Conservation (phyloP, 345 rosid genomes). For the Trapa incisa region DNA sequence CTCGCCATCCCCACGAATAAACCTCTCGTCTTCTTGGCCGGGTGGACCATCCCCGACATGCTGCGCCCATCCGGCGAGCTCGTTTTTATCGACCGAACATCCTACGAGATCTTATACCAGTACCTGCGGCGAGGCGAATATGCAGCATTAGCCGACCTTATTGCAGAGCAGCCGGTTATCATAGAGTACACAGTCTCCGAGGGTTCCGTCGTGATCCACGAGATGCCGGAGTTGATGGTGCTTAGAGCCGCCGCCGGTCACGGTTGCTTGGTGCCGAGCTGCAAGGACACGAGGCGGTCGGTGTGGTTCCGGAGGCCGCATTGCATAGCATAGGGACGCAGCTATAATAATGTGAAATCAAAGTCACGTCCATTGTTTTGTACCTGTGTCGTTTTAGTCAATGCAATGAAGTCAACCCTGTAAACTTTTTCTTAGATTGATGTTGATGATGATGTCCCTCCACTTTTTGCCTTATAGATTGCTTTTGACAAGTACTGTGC, state of each 20-base stretch:
- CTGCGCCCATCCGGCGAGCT: constrained; percentile 10
- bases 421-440: no score
- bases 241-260: constrained; percentile 15
- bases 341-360: neutral
- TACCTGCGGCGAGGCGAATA: constrained; percentile 50
- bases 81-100: constrained; percentile 11
- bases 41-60: constrained; percentile 34
- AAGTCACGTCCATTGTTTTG: no score
- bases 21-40: constrained; percentile 26
- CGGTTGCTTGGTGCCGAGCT: constrained; percentile 29
- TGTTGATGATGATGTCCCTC: no score
- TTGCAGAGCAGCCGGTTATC: constrained; percentile 9
- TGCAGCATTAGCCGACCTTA: constrained; percentile 3
- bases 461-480: no score
- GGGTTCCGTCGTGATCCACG: constrained; percentile 6
- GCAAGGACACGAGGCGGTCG: constrained; percentile 67
- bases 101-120: constrained; percentile 54
- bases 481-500: no score
- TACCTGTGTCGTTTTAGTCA: no score
- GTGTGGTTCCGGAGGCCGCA: constrained; percentile 39
- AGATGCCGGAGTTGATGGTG: constrained; percentile 12
- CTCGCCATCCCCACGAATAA: constrained; percentile 41
- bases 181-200: constrained; percentile 12
- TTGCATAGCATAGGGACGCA: constrained; percentile 57
- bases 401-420: no score